Base-by-base conservation (phyloP, 2,329 filamentous ascomycete species). In the Lecanosticta acicola region DNA sequence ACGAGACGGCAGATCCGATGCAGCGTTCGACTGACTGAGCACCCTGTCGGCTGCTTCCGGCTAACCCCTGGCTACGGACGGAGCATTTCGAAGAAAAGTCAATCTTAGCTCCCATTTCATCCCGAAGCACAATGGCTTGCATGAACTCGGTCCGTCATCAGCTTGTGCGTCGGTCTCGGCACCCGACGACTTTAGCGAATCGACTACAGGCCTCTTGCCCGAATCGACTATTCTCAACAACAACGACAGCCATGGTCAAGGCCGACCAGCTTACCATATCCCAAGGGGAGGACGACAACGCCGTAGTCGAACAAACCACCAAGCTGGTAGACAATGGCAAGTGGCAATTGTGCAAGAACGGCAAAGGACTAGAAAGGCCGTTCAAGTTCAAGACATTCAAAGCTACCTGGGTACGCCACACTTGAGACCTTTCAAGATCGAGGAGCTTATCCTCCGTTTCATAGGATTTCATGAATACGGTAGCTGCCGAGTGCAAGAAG, bases 391-490 rank as follows among this genome's bases (percentile, higher is more conserved):
- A 64, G 53, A 65, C 59, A 3, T 70, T 70, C 46, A 65, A 61
- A 32, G 50, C 56, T 3, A 64, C 66, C 9, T 69, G 67, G 67
- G 66, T 68, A 50, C 19, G n/a, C n/a, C n/a, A n/a, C n/a, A n/a
- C n/a, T n/a, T n/a, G n/a, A n/a, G n/a, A n/a, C n/a, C n/a, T n/a
- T n/a, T n/a, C n/a, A n/a, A n/a, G n/a, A n/a, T n/a, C n/a, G n/a
- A n/a, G n/a, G n/a, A n/a, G n/a, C n/a, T n/a, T n/a, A n/a, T n/a
- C n/a, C n/a, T n/a, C n/a, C 20, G 18, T 19, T 16, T 39, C 35
- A n/a, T 50, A 84, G 81, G 81, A 83, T 53, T 88, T 87, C 66
- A 87, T 87, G 83, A 84, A 81, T n/a, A 74, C 74, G 2, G 76
- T 87, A 11, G 80, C 83, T 9, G 68, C 81, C 24, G 77, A 86